Evolutionary conservation across 305 asterid species (phyloP).

Genomic region (Solanum hybrid): DNA sequence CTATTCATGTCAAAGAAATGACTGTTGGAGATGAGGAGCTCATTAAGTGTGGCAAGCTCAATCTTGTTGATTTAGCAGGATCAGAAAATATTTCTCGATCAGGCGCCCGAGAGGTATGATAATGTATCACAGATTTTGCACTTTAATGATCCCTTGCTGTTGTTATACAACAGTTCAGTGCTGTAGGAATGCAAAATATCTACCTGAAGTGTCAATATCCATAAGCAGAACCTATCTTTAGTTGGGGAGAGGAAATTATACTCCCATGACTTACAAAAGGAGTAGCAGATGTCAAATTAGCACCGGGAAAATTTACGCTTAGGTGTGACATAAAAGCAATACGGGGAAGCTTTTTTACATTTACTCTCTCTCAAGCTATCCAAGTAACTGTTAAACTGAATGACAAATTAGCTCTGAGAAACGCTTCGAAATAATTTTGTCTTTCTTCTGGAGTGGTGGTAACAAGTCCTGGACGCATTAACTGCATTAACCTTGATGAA

Average conservation of each 20-base stretch:
- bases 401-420: not conserved
- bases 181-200: not conserved
- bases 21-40: slow-evolving; percentile 73
- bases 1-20: slow-evolving; percentile 66
- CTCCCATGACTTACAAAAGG: not conserved
- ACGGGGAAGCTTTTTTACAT: not conserved
- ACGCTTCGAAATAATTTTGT: not conserved
- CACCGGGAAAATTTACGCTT: not conserved
- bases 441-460: not conserved
- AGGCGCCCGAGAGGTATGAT: slow-evolving; percentile 74
- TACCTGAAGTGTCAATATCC: not conserved
- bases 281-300: not conserved
- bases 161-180: not conserved
- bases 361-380: not conserved
- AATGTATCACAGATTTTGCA: not conserved
- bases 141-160: not conserved
- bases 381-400: not conserved
- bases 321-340: not conserved
- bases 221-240: not conserved
- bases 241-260: not conserved
- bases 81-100: slow-evolving; percentile 79
- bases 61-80: slow-evolving; percentile 89
- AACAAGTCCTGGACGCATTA: not conserved
- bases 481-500: not conserved
- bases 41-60: slow-evolving; percentile 80